These are phyloP conservation scores for Acanthamoeba culbertsoni DNA, from an alignment of 208 protist genomes.

Conservation along the genomic window DNA sequence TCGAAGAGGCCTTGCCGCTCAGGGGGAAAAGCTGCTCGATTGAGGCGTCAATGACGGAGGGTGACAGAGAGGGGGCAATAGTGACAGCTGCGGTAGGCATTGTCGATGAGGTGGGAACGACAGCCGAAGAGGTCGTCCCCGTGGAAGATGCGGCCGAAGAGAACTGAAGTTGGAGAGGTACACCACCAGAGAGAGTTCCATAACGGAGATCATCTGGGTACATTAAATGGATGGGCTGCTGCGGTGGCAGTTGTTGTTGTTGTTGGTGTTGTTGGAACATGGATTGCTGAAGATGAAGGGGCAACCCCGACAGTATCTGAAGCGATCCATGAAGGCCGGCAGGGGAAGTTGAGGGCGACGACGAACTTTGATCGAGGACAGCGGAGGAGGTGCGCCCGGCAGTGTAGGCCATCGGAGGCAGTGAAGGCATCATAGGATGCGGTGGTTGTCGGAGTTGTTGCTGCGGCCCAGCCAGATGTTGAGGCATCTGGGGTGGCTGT, in stretches of 20 bases:
- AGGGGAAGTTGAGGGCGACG: neutral
- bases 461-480: neutral
- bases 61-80: neutral
- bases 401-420: neutral
- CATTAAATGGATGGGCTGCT: neutral
- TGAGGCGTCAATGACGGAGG: neutral
- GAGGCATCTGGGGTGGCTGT: neutral
- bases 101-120: neutral
- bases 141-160: neutral
- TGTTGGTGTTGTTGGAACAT: no score
- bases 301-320: neutral
- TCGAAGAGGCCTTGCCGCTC: neutral
- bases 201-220: neutral
- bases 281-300: neutral
- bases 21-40: constrained; percentile 42
- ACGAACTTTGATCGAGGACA: neutral
- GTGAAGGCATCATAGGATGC: neutral
- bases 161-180: neutral
- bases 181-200: neutral
- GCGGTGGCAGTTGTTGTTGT: neutral
- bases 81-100: neutral
- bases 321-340: neutral
- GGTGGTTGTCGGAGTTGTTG: neutral
- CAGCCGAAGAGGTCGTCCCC: neutral
- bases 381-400: neutral